Evolutionary conservation across 2,329 filamentous ascomycete species (phyloP), one percentile per base, ranked within the genome.

Genomic region (Xylaria digitata): DNA sequence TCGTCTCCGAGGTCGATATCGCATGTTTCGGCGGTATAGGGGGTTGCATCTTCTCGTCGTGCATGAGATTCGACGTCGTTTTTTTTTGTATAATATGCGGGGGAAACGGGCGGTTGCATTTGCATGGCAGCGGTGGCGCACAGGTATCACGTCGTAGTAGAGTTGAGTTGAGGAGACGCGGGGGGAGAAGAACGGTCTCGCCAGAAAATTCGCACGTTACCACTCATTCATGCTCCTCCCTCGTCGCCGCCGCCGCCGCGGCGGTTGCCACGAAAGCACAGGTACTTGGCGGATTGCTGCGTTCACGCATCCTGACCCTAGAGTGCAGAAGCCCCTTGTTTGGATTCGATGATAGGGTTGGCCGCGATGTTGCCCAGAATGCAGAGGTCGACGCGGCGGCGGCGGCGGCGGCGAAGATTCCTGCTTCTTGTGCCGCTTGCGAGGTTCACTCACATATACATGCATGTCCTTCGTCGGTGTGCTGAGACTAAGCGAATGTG

Each of bases 401-500:
- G 19, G 57, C 65, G 50, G 72, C 73, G 37, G 63, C 69, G 23
- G 72, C 66, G 60, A 70, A 71, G 7, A 9, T 55, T 56, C 67
- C 71, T 8, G 69, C 64, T 3, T 69, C 73, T 9, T 76, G 73
- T 48, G 75, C 75, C 9, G 66, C 73, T 50, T 78, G 75, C 21
- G 76, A 78, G 62, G 79, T 80, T 72, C 49, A 76, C 65, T 46
- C 23, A n/a, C 7, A 15, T 57, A 11, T 32, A n/a, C 7, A 15
- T 57, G 15, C 19, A 43, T 30, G 37, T 53, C 11, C 23, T 23
- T 45, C 6, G 17, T 17, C n/a, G 9, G 34, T 42, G 52, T 45
- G 54, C 21, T 43, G 26, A 4, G 42, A 17, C 42, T 46, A 34
- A 46, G 19, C 2, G 11, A 40, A 11, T 13, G 37, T 40, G 37